Evolutionary conservation across 371 early-diverging fungal genomes (phyloP).

Genomic region (Rhizopus delemar): DNA sequence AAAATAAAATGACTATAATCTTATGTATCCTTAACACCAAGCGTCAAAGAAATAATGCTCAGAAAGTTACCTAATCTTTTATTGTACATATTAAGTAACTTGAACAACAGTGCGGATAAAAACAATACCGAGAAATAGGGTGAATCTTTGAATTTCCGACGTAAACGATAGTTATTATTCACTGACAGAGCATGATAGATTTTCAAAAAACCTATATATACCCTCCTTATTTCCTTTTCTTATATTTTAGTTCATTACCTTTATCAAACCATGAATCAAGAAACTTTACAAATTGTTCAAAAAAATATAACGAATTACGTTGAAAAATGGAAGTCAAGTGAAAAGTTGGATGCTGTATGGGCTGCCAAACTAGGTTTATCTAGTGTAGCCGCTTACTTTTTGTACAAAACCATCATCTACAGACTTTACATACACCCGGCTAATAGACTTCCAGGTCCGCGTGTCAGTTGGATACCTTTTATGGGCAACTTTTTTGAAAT

Average conservation of each 20-base stretch:
- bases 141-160: too few species aligned
- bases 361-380: constrained; percentile 4
- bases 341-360: neutral
- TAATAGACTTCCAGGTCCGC: constrained; percentile 57
- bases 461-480: constrained; percentile 46
- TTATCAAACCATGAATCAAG: neutral
- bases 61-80: too few species aligned
- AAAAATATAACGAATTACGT: neutral
- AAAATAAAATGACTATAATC: too few species aligned
- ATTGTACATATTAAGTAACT: too few species aligned
- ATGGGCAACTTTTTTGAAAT: constrained; percentile 51
- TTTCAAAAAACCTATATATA: too few species aligned
- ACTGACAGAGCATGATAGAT: too few species aligned
- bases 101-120: too few species aligned
- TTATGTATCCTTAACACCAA: too few species aligned
- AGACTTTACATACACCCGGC: constrained; percentile 49
- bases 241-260: neutral
- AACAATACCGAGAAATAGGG: too few species aligned
- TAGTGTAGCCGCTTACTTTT: constrained; percentile 5
- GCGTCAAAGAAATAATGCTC: too few species aligned
- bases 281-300: neutral
- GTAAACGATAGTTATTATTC: too few species aligned
- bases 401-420: constrained; percentile 29
- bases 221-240: too few species aligned
- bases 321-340: neutral